Conservation (phyloP, 1,284 basidiomycete species). For the Cystobasidiaceae sp. region DNA sequence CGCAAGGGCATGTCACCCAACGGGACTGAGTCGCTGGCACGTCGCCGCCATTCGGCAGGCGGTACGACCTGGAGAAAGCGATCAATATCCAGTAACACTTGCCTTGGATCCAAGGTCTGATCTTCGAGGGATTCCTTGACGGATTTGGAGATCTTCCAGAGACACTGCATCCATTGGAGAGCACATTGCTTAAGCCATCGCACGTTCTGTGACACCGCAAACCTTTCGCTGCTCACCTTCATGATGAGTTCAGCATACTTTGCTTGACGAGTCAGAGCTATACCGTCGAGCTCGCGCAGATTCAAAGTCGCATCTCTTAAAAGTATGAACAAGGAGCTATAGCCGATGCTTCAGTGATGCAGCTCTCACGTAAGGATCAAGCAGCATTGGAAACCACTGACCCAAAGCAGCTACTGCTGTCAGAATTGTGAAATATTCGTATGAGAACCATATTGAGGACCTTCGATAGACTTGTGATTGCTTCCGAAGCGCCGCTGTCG, state of each 20-base stretch:
- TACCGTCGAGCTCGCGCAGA: conserved; percentile 58
- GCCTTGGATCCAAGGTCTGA: conserved; percentile 72
- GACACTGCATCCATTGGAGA: conserved; percentile 55
- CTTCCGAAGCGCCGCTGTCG: conserved; percentile 43
- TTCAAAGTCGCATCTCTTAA: conserved; percentile 79
- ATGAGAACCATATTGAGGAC: conserved; percentile 99
- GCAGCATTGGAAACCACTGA: conserved; percentile 48
- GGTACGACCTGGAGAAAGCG: conserved; percentile 88
- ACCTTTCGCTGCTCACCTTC: conserved; percentile 54
- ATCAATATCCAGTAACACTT: conserved; percentile 89
- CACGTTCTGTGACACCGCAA: background rate
- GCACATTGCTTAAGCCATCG: conserved; percentile 41
- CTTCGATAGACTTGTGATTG: conserved; percentile 60
- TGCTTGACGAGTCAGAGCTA: conserved; percentile 50
- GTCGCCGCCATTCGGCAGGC: conserved; percentile 89
- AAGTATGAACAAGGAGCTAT: conserved; percentile 69
- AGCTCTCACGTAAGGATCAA: background rate
- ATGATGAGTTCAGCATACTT: conserved; percentile 93
- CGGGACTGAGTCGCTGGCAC: conserved; percentile 82
- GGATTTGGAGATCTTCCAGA: conserved; percentile 95
- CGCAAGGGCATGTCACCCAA: conserved; percentile 95
- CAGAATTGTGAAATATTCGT: conserved; percentile 82
- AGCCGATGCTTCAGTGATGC: conserved; percentile 23
- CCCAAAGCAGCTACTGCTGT: conserved; percentile 88
- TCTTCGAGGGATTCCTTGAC: conserved; percentile 86